Percentiles rank a stretch among this genome's conserved stretches.
Conservation (phyloP, 768 basidiomycete species). For the Mycena epipterygia region DNA sequence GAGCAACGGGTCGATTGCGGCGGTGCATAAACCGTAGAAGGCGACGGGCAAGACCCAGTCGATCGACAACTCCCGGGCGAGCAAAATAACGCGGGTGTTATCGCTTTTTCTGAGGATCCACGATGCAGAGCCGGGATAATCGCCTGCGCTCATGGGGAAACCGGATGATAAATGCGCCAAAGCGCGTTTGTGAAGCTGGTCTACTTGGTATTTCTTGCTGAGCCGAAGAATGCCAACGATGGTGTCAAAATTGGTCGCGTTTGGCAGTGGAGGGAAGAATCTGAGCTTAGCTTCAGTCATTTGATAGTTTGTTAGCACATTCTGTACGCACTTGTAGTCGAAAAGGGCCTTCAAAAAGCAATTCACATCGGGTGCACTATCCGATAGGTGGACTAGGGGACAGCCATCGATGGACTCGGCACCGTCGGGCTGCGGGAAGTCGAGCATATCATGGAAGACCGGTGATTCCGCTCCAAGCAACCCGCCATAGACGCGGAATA, state of each 20-base stretch:
- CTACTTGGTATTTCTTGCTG: constrained; percentile 5
- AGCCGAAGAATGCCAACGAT: neutral
- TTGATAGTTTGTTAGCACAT: no score
- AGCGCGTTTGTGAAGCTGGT: neutral
- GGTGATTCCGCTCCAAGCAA: constrained; percentile 19
- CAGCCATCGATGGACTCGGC: constrained; percentile 17
- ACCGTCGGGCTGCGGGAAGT: constrained; percentile 16
- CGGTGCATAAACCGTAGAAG: neutral
- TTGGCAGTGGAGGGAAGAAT: neutral
- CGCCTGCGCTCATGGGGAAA: neutral
- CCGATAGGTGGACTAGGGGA: constrained; percentile 25
- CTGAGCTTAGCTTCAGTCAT: neutral
- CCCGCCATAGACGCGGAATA: constrained; percentile 28
- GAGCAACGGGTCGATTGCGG: neutral
- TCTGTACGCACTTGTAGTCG: constrained; percentile 18
- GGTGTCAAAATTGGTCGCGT: neutral
- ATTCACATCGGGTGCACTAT: constrained; percentile 11
- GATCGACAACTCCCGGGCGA: neutral
- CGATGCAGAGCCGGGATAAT: neutral
- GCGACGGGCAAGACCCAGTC: neutral
- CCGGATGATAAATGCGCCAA: neutral
- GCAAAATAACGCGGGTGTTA: neutral
- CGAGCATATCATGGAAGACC: constrained; percentile 31
- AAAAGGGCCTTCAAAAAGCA: constrained; percentile 22
- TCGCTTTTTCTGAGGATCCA: neutral